These are phyloP conservation scores for Penicillium hordei DNA, from an alignment of 2,329 filamentous ascomycete genomes.

Conservation along the genomic window DNA sequence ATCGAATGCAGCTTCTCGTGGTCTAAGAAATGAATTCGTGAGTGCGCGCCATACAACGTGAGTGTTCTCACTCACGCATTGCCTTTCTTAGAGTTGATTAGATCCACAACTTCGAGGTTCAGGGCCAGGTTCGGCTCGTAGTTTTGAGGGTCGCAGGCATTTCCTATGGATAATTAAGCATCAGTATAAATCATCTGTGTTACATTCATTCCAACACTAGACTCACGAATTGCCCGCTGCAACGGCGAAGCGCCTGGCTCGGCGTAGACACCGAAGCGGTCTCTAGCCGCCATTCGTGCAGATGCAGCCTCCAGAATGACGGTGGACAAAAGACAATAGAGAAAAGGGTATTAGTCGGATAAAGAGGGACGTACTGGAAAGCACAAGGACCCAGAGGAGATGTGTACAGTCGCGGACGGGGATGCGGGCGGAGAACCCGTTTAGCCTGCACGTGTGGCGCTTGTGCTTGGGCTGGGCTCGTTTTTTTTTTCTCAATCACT, in stretches of 20 bases:
- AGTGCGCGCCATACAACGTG: constrained; percentile 21
- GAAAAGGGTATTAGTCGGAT: constrained; percentile 7
- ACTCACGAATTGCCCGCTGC: constrained; percentile 82
- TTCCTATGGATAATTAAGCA: constrained; percentile 53
- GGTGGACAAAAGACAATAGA: constrained; percentile 16
- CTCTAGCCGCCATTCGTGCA: constrained; percentile 89
- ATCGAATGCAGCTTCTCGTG: constrained; percentile 87
- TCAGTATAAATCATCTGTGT: constrained; percentile 13
- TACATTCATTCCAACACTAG: neutral
- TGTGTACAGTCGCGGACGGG: constrained; percentile 18
- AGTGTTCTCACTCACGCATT: constrained; percentile 59
- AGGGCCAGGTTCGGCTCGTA: constrained; percentile 96
- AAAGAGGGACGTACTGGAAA: constrained; percentile 6
- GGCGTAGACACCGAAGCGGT: constrained; percentile 83
- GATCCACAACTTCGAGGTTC: constrained; percentile 92
- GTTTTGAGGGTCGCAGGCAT: constrained; percentile 94
- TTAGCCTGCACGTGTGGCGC: constrained; percentile 31
- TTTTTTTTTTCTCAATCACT: constrained; percentile 14
- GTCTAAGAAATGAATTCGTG: constrained; percentile 47
- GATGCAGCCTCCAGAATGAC: constrained; percentile 85
- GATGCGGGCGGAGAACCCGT: constrained; percentile 23
- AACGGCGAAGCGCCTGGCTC: constrained; percentile 79
- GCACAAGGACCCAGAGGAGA: constrained; percentile 15
- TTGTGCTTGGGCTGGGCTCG: constrained; percentile 17
- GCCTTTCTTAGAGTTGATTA: constrained; percentile 97